Evolutionary conservation across 169 alveolate species (phyloP), one percentile per base, ranked within the genome.

Genomic region (Plasmodium berghei): DNA sequence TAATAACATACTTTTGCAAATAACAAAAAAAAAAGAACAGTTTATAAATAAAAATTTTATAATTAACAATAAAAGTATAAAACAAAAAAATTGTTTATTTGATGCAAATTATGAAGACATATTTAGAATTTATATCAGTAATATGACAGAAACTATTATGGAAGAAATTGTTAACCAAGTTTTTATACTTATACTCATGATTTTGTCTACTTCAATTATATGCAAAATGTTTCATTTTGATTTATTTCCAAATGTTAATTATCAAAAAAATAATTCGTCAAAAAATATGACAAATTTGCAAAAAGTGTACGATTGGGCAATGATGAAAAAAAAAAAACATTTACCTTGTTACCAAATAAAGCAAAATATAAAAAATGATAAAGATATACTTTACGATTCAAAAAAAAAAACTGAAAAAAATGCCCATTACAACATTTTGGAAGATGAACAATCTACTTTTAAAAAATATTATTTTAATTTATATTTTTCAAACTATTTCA

Each of bases 81-180:
- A 83, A 46, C 42, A 46, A 48, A 67, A 46, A 67, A 45, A 67
- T 52, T 54, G 66, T 48, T 67, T 66, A 83, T 69, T 83, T 28
- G 55, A 66, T 40, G 26, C 46, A 28, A 45, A 71, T 9, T 59
- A 69, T 67, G 90, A 83, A 22, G 52, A 83, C 61, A 58, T 71
- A 16, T 46, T 83, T 26, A 34, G 72, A 66, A 67, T 54, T 46
- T 83, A 83, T 46, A 40, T 83, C 28, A 34, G 22, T 45, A 67
- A 59, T 26, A 54, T 83, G 58, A 83, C 54, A 5, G 72, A 67
- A 59, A 24, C 16, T 22, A 22, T 66, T 16, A 49, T 67, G 42
- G 66, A 46, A 58, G 58, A 83, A 83, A 71, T 83, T 9, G 34
- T 83, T 24, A 83, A 83, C 24, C 90, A 83, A 49, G 42, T 83